Percentiles rank a stretch among this genome's conserved stretches.
These are phyloP conservation scores for Haplosporangium gracile DNA, from an alignment of 192 early-diverging fungal genomes.

Conservation along the genomic window DNA sequence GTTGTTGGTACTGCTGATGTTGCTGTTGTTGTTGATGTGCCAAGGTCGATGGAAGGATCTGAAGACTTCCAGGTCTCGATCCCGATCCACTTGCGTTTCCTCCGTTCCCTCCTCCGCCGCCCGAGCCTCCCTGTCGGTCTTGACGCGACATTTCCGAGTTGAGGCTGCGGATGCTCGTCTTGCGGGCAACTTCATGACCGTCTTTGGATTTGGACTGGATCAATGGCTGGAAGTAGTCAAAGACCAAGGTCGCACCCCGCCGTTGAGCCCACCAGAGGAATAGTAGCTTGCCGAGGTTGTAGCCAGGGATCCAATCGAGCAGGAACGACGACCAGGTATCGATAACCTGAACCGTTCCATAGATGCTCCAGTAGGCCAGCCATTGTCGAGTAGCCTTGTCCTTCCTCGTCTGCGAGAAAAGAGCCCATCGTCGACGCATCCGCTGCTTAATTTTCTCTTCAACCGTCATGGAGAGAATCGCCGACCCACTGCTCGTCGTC, in stretches of 20 bases:
- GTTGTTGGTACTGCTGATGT: slow-evolving; percentile 39
- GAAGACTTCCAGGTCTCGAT: slow-evolving; percentile 31
- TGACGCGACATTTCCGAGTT: slow-evolving; percentile 41
- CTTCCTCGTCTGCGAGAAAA: slow-evolving; percentile 40
- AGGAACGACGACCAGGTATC: slow-evolving; percentile 64
- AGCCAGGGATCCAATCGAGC: slow-evolving; percentile 60
- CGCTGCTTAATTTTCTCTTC: slow-evolving; percentile 38
- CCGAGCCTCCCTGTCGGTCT: slow-evolving; percentile 20
- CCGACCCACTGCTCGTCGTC: slow-evolving; percentile 19
- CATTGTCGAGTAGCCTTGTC: slow-evolving; percentile 61
- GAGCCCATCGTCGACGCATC: slow-evolving; percentile 43
- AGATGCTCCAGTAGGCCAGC: slow-evolving; percentile 72
- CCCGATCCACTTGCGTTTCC: slow-evolving; percentile 13
- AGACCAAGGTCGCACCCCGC: slow-evolving; percentile 64
- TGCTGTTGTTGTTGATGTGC: slow-evolving; percentile 48
- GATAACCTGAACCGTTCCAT: slow-evolving; percentile 66
- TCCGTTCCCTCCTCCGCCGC: slow-evolving; percentile 5
- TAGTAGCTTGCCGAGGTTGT: slow-evolving; percentile 64
- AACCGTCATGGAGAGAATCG: slow-evolving; percentile 34
- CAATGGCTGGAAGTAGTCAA: slow-evolving; percentile 59
- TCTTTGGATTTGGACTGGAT: slow-evolving; percentile 53
- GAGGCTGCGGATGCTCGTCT: slow-evolving; percentile 35
- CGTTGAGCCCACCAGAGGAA: slow-evolving; percentile 74
- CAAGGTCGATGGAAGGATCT: slow-evolving; percentile 35
- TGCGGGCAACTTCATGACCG: slow-evolving; percentile 49